phyloP scores from a whole-genome alignment of 495 filamentous ascomycete species.

The Penicilliopsis zonata region DNA sequence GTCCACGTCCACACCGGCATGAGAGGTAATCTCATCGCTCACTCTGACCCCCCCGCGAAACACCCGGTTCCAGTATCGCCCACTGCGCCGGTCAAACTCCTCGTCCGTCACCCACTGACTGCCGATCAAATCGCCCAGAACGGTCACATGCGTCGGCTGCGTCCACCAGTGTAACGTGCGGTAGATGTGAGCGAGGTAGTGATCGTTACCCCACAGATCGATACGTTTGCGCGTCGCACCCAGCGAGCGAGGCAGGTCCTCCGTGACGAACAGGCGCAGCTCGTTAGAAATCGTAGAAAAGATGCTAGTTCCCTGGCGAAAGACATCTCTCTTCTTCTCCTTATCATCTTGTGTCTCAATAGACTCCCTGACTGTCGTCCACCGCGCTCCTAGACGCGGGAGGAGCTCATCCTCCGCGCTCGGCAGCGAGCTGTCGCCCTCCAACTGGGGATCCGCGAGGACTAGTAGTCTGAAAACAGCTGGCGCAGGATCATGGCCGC shows the following conservation, averaged over 20 bases:
- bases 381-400: constrained; percentile 43
- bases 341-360: constrained; percentile 7
- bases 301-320: constrained; percentile 12
- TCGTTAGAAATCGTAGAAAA: constrained; percentile 32
- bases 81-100: constrained; percentile 63
- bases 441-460: constrained; percentile 88
- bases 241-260: constrained; percentile 53
- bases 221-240: constrained; percentile 61
- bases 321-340: constrained; percentile 6
- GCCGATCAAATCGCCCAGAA: constrained; percentile 86
- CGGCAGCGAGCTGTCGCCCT: constrained; percentile 78
- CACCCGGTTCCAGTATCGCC: constrained; percentile 72
- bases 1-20: constrained; percentile 23
- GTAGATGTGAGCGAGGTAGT: constrained; percentile 88
- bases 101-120: constrained; percentile 87
- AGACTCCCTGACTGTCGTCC: constrained; percentile 22
- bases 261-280: constrained; percentile 37
- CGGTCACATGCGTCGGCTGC: constrained; percentile 73
- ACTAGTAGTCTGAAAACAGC: constrained; percentile 75
- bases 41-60: constrained; percentile 59
- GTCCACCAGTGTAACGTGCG: constrained; percentile 73
- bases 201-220: constrained; percentile 88
- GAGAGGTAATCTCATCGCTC: constrained; percentile 41
- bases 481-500: constrained; percentile 6
- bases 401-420: constrained; percentile 46